Evolutionary conservation across 148 eudicot species (phyloP).

Genomic region (Camellia lanceoleosa): DNA sequence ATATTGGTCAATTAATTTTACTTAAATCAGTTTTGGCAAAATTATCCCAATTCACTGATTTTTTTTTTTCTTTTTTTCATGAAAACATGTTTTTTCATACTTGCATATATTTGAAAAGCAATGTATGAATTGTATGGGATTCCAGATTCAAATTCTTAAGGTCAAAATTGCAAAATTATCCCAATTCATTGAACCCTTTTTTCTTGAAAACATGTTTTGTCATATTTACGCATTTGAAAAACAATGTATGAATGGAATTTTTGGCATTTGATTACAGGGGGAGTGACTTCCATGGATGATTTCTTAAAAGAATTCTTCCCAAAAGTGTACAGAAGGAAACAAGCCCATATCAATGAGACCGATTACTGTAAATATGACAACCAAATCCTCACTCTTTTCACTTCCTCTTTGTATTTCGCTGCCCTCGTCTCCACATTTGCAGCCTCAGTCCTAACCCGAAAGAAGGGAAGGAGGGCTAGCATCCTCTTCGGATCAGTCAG

Average conservation of each 20-base stretch:
- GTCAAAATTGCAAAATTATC: no score
- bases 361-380: constrained; percentile 92
- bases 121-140: not conserved
- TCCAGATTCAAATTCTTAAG: no score
- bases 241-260: not conserved
- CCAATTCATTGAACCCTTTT: not conserved
- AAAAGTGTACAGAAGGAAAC: constrained; percentile 55
- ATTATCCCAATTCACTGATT: not conserved
- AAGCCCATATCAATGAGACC: constrained; percentile 58
- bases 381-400: constrained; percentile 81
- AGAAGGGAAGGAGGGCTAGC: constrained; percentile 63
- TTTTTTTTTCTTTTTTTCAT: not conserved
- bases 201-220: not conserved
- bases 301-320: constrained; percentile 82
- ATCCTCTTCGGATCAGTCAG: constrained; percentile 58
- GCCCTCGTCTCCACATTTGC: constrained; percentile 76
- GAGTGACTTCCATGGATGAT: constrained; percentile 97
- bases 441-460: constrained; percentile 69
- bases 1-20: not conserved
- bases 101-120: not conserved
- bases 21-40: no score
- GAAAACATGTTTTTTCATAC: not conserved
- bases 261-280: constrained; percentile 43
- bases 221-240: not conserved
- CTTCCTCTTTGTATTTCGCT: constrained; percentile 88